Conservation (phyloP, 768 basidiomycete species). For the Ramaria sp. region DNA sequence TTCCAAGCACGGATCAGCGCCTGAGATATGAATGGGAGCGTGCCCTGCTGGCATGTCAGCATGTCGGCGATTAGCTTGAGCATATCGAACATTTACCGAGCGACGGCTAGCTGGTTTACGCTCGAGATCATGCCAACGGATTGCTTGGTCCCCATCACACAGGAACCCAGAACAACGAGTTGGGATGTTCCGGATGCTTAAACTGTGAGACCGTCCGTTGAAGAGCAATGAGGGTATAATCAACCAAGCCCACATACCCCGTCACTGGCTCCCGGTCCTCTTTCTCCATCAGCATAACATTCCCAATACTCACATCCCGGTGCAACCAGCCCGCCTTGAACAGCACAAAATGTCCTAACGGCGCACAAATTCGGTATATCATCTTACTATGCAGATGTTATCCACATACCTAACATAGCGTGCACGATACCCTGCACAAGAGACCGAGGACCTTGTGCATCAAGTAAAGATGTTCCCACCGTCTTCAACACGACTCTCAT, state of each 20-base stretch:
- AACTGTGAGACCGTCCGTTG: background rate
- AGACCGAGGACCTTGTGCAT: background rate
- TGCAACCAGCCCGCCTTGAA: slow-evolving; percentile 5
- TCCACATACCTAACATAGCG: slow-evolving; percentile 4
- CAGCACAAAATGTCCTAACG: background rate
- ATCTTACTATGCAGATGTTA: background rate
- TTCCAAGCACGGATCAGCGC: background rate
- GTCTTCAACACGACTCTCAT: background rate
- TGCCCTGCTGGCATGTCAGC: background rate
- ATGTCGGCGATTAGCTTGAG: no score
- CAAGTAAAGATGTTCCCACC: background rate
- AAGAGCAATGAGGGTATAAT: background rate
- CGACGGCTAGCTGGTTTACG: background rate
- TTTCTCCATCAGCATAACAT: slow-evolving; percentile 2
- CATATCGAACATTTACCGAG: background rate
- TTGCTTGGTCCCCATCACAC: background rate
- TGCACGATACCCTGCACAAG: background rate
- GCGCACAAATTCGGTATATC: background rate
- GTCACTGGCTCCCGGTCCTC: background rate
- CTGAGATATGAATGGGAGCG: background rate
- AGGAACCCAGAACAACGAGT: background rate
- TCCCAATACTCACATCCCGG: slow-evolving; percentile 7
- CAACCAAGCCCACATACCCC: background rate
- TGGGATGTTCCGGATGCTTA: background rate
- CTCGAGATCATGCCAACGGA: background rate